A percentile compares a stretch with the other conserved stretches of the same genome.
Conservation (phyloP, 2,329 filamentous ascomycete species). For the Fusarium sp. region DNA sequence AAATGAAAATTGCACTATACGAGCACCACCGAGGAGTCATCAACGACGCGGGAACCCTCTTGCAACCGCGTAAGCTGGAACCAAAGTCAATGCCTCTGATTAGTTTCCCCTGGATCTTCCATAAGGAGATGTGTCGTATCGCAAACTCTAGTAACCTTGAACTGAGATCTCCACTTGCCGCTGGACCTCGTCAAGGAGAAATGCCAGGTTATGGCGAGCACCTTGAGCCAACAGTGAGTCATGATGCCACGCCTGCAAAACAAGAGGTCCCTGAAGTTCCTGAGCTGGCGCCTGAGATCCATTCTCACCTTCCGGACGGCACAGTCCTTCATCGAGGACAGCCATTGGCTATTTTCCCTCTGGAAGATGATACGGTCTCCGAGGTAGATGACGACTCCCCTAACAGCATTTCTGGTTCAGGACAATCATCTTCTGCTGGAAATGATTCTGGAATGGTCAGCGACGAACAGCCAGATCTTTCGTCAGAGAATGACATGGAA, state of each 20-base stretch:
- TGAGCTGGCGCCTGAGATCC: constrained; percentile 3
- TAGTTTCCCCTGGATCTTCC: constrained; percentile 94
- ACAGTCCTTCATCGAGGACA: constrained; percentile 32
- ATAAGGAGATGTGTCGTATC: constrained; percentile 60
- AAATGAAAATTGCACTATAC: constrained; percentile 68
- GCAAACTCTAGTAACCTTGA: constrained; percentile 32
- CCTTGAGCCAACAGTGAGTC: background rate
- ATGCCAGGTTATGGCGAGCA: background rate
- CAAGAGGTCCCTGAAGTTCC: background rate
- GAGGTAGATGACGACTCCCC: background rate
- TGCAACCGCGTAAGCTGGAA: constrained; percentile 34
- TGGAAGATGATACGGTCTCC: background rate
- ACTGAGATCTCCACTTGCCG: constrained; percentile 28
- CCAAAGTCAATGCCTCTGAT: constrained; percentile 78
- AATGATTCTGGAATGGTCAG: background rate
- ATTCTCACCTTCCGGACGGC: constrained; percentile 30
- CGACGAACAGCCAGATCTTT: background rate
- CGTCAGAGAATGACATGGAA: background rate
- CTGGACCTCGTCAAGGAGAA: constrained; percentile 13
- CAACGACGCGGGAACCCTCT: constrained; percentile 46
- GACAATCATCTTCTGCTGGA: background rate
- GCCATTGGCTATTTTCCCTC: constrained; percentile 26
- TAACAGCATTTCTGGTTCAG: background rate
- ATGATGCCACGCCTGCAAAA: background rate
- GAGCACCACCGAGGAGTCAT: constrained; percentile 49